A percentile compares a stretch with the other conserved stretches of the same genome.
Conservation (phyloP, 495 filamentous ascomycete species). For the Ramalina peruviana region DNA sequence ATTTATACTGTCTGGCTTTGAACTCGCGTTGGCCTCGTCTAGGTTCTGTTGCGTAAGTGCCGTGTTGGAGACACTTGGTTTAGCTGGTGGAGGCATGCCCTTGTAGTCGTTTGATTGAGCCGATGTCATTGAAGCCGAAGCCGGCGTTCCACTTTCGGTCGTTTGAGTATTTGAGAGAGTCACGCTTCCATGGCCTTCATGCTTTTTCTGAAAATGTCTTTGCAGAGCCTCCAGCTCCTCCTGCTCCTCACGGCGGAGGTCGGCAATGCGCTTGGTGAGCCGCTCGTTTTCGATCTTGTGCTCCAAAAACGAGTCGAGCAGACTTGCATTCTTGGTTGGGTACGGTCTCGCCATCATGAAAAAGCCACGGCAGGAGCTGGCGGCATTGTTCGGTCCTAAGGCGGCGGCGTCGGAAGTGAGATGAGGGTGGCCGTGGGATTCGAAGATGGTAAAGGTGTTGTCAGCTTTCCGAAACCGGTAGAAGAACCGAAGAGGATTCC, state of each 20-base stretch:
- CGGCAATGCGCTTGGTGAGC: conserved; percentile 65
- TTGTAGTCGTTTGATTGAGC: conserved; percentile 24
- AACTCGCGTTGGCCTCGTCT: conserved; percentile 58
- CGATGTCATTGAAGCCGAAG: conserved; percentile 18
- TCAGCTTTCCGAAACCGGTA: conserved; percentile 74
- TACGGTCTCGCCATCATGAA: conserved; percentile 92
- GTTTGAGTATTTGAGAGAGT: conserved; percentile 33
- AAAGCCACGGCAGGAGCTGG: conserved; percentile 69
- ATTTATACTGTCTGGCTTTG: conserved; percentile 54
- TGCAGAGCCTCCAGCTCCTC: conserved; percentile 50
- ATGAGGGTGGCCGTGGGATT: conserved; percentile 85
- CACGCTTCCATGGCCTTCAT: conserved; percentile 40
- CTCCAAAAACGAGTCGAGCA: conserved; percentile 88
- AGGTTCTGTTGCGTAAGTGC: conserved; percentile 65
- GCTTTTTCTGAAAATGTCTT: conserved; percentile 35
- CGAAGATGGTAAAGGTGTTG: conserved; percentile 63
- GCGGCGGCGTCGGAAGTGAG: conserved; percentile 48
- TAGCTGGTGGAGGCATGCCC: conserved; percentile 56
- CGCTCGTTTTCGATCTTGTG: conserved; percentile 97
- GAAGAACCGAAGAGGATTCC: conserved; percentile 69
- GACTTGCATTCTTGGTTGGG: conserved; percentile 67
- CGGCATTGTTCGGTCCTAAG: conserved; percentile 46
- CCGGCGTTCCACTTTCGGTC: conserved; percentile 20
- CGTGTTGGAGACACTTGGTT: conserved; percentile 43
- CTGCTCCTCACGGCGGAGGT: conserved; percentile 73